Base-by-base conservation (phyloP, 768 basidiomycete species). In the Boletus sensibilis region DNA sequence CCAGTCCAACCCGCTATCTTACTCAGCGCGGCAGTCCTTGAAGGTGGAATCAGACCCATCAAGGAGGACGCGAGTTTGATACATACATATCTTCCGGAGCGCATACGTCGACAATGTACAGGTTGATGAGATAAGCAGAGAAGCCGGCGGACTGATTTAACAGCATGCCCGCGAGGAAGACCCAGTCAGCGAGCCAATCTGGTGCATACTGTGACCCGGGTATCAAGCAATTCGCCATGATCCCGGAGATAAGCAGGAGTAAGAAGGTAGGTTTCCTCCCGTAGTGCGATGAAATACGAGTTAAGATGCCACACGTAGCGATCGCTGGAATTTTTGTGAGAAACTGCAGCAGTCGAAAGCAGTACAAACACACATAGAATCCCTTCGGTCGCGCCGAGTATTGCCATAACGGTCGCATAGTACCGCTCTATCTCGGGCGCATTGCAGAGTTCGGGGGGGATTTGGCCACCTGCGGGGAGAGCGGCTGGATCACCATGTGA, bases 101-200 rank as follows among this genome's bases (percentile, higher is more conserved):
- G 2, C 66, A 65, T 5, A 64, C 42, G 18, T 73, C 72, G 14
- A 73, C 59, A n/a, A 70, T 45, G 41, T 70, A 72, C 45, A 70
- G 50, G 39, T 68, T 67, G 20, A 61, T 12, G 31, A 74, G 48
- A 20, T 31, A 45, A 4, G 7, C 4, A 37, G 18, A 34, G 9
- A 62, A 39, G 11, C 50, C 51, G 2, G 62, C 58, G 47, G 70
- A 53, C 11, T 50, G 11, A 23, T 62, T 44, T 5, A 52, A 45
- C 18, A 71, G 7, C 8, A 72, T 25, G 44, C 63, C 68, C 7
- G 57, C n/a, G 5, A 61, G 14, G 18, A 73, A 47, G n/a, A 58
- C 20, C 33, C 63, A 61, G n/a, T 50, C 25, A 44, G 60, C 37
- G 4, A 66, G 48, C 58, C 59, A 54, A 35, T 18, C 37, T 25